Base-by-base conservation (phyloP, 148 eudicot species). In the Vaccinium vitisidaea region DNA sequence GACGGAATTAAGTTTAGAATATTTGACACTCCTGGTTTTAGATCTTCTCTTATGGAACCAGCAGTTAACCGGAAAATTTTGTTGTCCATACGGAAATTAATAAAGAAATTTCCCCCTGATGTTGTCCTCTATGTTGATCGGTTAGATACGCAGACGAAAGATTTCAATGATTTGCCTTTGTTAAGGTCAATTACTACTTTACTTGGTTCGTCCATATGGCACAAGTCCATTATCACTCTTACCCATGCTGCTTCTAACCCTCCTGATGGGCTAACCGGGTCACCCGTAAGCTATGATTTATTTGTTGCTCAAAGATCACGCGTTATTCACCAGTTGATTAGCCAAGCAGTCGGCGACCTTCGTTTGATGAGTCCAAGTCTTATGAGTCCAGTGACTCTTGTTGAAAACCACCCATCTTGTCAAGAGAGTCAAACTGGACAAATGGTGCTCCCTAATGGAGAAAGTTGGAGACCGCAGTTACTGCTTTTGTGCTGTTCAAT, bases 1-100 rank as follows among this genome's bases (percentile, higher is more conserved):
- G 52, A 87, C 16, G 93, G 93, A 48, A 75, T 91, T 59, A 86
- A 82, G 30, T 54, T 90, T 63, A 84, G 82, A 74, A 81, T 89
- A 39, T 86, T 91, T 21, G 93, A 91, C 83, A 91, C 93, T 46
- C 93, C 93, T 16, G 93, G 93, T 79, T 87, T 91, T n/a, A 84
- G 90, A 52, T 53, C 89, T 80, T 84, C 87, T 48, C 48, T 67
- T 8, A 74, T 39, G 55, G 92, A 91, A 48, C 88, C 75, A 83
- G 59, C 87, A 39, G 46, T 83, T 76, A 91, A 90, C 84, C 61
- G 46, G 32, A 91, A 85, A 55, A 73, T 86, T 52, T 82, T 91
- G 80, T 65, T 46, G 39, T 90, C 91, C 23, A 77, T 88, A 15
- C 86, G 87, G 85, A 91, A 81, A 77, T 71, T 78, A 48, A 87